Evolutionary conservation across 164 flowering plant genomes (phyloP).

Genomic region (Paratinospora sagittata): DNA sequence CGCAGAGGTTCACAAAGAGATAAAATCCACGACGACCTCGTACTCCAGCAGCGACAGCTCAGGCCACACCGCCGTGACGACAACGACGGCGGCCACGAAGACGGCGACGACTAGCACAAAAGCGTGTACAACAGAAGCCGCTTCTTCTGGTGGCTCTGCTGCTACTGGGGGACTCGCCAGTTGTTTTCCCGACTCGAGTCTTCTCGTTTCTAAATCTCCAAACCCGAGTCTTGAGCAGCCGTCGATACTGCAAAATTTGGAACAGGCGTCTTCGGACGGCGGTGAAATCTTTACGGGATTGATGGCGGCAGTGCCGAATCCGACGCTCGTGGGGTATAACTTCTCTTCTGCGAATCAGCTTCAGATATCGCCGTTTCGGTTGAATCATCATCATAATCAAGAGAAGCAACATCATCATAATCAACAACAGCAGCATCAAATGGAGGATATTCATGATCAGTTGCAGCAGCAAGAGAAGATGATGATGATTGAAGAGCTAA

Average conservation of each 20-base stretch:
- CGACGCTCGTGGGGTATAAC: slow-evolving; percentile 23
- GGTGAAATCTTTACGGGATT: slow-evolving; percentile 47
- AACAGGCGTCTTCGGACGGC: slow-evolving; percentile 17
- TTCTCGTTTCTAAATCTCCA: not conserved
- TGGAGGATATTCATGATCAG: not conserved
- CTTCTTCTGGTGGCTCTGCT: too few relatives aligned
- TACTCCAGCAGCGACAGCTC: slow-evolving; percentile 45
- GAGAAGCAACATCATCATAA: slow-evolving; percentile 25
- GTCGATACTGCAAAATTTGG: slow-evolving; percentile 12
- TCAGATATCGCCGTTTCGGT: slow-evolving; percentile 19
- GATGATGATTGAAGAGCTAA: slow-evolving; percentile 23
- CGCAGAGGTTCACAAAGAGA: slow-evolving; percentile 1
- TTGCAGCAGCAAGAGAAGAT: slow-evolving; percentile 12
- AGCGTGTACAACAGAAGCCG: too few relatives aligned
- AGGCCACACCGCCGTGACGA: slow-evolving; percentile 26
- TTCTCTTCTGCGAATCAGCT: too few relatives aligned
- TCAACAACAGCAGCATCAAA: slow-evolving; percentile 18
- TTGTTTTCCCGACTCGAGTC: slow-evolving; percentile 20
- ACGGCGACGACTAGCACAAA: too few relatives aligned
- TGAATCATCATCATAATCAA: slow-evolving; percentile 18
- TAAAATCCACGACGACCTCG: slow-evolving; percentile 17
- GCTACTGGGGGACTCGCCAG: too few relatives aligned
- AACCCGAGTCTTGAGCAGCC: slow-evolving; percentile 25
- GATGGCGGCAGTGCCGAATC: slow-evolving; percentile 38
- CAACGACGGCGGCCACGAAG: slow-evolving; percentile 18